phyloP scores from a whole-genome alignment of 2,329 filamentous ascomycete species.

The Monascus ruber region DNA sequence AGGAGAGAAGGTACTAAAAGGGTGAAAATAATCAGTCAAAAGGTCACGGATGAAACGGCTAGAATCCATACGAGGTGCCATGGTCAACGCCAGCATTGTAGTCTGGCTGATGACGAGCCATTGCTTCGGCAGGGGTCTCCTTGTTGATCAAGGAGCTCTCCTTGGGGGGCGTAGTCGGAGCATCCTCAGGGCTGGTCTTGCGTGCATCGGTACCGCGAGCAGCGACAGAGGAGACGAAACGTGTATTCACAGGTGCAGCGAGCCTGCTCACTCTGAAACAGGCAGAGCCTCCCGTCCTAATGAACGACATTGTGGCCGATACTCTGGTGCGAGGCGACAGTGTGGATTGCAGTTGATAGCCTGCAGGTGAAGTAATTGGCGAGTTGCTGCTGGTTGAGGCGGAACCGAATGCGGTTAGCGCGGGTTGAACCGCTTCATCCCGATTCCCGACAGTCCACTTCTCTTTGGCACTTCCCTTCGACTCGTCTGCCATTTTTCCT shows the following conservation, averaged over 20 bases:
- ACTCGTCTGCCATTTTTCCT: slow-evolving; percentile 20
- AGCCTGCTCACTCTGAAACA: slow-evolving; percentile 22
- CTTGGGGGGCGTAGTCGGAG: slow-evolving; percentile 28
- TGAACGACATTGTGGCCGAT: slow-evolving; percentile 49
- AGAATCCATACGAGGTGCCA: slow-evolving; percentile 65
- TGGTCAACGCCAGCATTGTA: slow-evolving; percentile 74
- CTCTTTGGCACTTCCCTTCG: slow-evolving; percentile 21
- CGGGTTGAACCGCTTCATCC: slow-evolving; percentile 10
- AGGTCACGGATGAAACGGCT: neutral
- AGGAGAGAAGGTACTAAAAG: slow-evolving; percentile 69
- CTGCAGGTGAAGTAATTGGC: slow-evolving; percentile 19
- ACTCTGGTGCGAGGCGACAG: slow-evolving; percentile 7
- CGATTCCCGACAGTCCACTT: slow-evolving; percentile 25
- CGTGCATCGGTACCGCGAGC: slow-evolving; percentile 43
- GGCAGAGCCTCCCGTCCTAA: slow-evolving; percentile 42
- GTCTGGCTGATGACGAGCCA: slow-evolving; percentile 61
- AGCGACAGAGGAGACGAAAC: slow-evolving; percentile 27
- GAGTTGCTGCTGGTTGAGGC: slow-evolving; percentile 15
- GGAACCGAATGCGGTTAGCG: slow-evolving; percentile 26
- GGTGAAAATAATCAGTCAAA: slow-evolving; percentile 14
- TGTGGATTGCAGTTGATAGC: slow-evolving; percentile 20
- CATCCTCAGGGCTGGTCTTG: slow-evolving; percentile 37
- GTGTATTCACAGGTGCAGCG: slow-evolving; percentile 22
- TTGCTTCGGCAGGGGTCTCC: slow-evolving; percentile 39
- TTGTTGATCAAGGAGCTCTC: slow-evolving; percentile 39